Percentiles rank a stretch among this genome's conserved stretches.
Conservation (phyloP, 257 asterid genomes). For the Lithospermum erythrorhizon region DNA sequence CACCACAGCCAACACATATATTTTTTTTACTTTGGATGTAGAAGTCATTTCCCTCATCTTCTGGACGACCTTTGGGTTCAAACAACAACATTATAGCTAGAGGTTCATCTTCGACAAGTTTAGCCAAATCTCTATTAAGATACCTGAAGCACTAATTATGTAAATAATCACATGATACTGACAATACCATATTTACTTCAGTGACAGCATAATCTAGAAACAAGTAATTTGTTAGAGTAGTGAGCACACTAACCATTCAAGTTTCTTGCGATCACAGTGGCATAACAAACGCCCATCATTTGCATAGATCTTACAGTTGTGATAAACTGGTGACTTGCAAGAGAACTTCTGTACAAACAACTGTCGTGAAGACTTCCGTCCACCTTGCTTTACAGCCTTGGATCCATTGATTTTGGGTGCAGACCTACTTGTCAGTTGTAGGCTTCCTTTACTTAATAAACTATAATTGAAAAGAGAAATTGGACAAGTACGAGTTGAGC, state of each 20-base stretch:
- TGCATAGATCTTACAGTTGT: slow-evolving; percentile 91
- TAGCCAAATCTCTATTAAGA: slow-evolving; percentile 67
- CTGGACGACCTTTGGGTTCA: slow-evolving; percentile 98
- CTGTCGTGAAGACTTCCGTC: slow-evolving; percentile 61
- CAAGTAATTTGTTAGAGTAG: not conserved
- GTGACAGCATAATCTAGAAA: not conserved
- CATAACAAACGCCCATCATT: slow-evolving; percentile 85
- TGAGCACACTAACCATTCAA: slow-evolving; percentile 60
- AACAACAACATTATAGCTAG: slow-evolving; percentile 79
- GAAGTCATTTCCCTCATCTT: slow-evolving; percentile 91
- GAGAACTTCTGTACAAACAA: slow-evolving; percentile 84
- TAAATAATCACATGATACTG: not conserved
- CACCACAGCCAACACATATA: slow-evolving; percentile 96
- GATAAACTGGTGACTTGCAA: slow-evolving; percentile 94
- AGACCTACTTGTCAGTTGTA: slow-evolving; percentile 36
- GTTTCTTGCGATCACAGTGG: slow-evolving; percentile 84
- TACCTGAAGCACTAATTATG: slow-evolving; percentile 44
- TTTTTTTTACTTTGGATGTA: slow-evolving; percentile 93
- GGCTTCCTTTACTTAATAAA: slow-evolving; percentile 48
- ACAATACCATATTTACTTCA: not conserved
- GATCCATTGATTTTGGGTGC: slow-evolving; percentile 35
- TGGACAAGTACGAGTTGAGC: slow-evolving; percentile 65
- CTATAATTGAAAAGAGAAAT: slow-evolving; percentile 68
- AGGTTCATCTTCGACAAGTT: slow-evolving; percentile 70
- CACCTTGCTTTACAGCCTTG: slow-evolving; percentile 41